Conservation (phyloP, 2,329 filamentous ascomycete species). For the Penicillium janthinellum region DNA sequence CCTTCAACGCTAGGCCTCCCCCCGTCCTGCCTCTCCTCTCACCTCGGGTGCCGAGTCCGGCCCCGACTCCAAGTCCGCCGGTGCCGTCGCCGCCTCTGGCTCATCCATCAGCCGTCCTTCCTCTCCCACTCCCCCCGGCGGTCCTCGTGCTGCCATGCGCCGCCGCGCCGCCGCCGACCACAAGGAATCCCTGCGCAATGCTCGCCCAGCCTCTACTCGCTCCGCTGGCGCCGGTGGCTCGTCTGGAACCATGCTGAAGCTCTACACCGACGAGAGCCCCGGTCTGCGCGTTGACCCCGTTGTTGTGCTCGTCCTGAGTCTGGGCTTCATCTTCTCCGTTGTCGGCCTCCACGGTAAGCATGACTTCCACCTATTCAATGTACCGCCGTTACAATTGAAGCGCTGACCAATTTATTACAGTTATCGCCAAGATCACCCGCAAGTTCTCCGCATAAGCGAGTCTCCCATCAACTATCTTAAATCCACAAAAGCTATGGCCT, state of each 20-base stretch:
- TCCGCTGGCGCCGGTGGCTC: constrained; percentile 93
- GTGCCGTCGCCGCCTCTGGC: constrained; percentile 61
- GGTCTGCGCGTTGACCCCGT: constrained; percentile 98
- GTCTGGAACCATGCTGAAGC: constrained; percentile 96
- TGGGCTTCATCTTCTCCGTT: constrained; percentile 98
- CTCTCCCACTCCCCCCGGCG: constrained; percentile 86
- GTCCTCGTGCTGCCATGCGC: constrained; percentile 92
- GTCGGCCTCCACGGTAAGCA: constrained; percentile 87
- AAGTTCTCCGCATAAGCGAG: constrained; percentile 67
- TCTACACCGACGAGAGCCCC: constrained; percentile 98
- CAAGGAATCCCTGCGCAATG: constrained; percentile 96
- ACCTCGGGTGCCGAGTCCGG: constrained; percentile 50
- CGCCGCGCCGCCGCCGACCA: constrained; percentile 94
- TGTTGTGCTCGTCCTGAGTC: constrained; percentile 90
- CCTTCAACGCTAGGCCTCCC: constrained; percentile 35
- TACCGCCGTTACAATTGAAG: neutral
- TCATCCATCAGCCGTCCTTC: constrained; percentile 74
- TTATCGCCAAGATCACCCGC: constrained; percentile 93
- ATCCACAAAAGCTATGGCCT: neutral
- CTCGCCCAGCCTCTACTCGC: constrained; percentile 85
- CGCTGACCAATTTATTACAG: constrained; percentile 48
- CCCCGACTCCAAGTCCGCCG: constrained; percentile 45
- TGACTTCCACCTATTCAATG: constrained; percentile 41
- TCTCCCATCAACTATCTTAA: neutral
- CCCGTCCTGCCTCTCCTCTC: constrained; percentile 47